These are phyloP conservation scores for Gleditsia sinensis DNA, from an alignment of 306 rosid species.

Conservation along the genomic window DNA sequence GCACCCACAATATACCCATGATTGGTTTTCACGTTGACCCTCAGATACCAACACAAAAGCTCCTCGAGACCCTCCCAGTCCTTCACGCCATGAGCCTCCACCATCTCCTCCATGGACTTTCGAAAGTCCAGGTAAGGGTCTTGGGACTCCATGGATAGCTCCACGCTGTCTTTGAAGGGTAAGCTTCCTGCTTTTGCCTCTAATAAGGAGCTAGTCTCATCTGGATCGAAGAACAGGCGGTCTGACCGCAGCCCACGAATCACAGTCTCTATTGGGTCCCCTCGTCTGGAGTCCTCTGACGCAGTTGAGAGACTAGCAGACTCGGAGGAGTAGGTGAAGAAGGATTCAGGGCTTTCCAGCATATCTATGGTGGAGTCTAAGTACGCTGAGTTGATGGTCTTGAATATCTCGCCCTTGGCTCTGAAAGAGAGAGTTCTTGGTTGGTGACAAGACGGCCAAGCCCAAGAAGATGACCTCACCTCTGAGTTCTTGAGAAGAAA, in stretches of 20 bases:
- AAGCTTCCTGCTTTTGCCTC: conserved; percentile 33
- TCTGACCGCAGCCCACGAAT: conserved; percentile 69
- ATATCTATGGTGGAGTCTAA: conserved; percentile 35
- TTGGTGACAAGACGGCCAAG: conserved; percentile 84
- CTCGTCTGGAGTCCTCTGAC: conserved; percentile 30
- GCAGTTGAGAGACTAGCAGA: conserved; percentile 45
- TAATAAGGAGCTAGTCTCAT: conserved; percentile 60
- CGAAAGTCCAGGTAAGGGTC: conserved; percentile 78
- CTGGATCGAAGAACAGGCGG: conserved; percentile 70
- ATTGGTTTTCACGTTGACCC: conserved; percentile 56
- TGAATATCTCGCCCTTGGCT: conserved; percentile 40
- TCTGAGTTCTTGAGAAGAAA: conserved; percentile 51
- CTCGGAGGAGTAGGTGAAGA: conserved; percentile 46
- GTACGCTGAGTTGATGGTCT: conserved; percentile 65
- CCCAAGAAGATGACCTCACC: conserved; percentile 54
- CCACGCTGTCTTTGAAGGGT: conserved; percentile 70
- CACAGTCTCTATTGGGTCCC: conserved; percentile 53
- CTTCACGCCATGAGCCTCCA: conserved; percentile 69
- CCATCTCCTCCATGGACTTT: conserved; percentile 92
- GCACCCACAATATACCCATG: conserved; percentile 77
- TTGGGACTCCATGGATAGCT: conserved; percentile 65
- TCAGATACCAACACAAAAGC: conserved; percentile 80
- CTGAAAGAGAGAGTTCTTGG: conserved; percentile 82
- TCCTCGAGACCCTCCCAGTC: conserved; percentile 74
- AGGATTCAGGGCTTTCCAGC: conserved; percentile 30